Evolutionary conservation across 2,329 filamentous ascomycete genomes (phyloP), one percentile per base, ranked within the genome.

Genomic region (Talaromyces albobiverticillius): DNA sequence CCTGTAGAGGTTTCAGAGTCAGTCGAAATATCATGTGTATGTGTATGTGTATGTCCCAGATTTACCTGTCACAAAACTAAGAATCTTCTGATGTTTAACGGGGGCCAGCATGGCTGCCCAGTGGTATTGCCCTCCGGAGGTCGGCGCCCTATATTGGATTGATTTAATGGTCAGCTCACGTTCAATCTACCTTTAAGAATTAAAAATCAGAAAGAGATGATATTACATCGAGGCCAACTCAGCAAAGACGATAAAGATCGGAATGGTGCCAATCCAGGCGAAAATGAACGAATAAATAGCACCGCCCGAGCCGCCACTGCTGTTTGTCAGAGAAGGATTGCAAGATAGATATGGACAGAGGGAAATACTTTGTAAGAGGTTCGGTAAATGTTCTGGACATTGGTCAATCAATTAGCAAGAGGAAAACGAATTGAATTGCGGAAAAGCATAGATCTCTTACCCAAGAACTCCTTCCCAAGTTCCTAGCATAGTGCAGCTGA

Each of bases 391-490:
- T 42, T 45, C 45, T 48, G 43, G 43, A 41, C 41, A 34, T 51
- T 23, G 22, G 31, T 23, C 38, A 29, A 18, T 42, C 26, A 46
- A 25, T 36, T 25, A 43, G 41, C 25, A 25, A 31, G 26, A 58
- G 16, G 7, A 18, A 56, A n/a, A 38, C 10, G 18, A 46, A 46
- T 46, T 46, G 41, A 45, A 26, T 45, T 45, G 29, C 38, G 16
- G 9, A 18, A 43, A 42, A 51, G 26, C 18, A 26, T 45, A 36
- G 29, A 40, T 46, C 41, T 22, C 66, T 63, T 59, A 72, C 69
- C 71, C 67, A 32, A 74, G 51, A 54, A 72, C 66, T 4, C 69
- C 70, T 57, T 74, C 71, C 71, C 71, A 74, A 26, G 68, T 72
- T 26, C 66, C 66, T 70, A 73, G 72, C 43, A 74, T 59, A 8